Base-by-base conservation (phyloP, 345 rosid species). In the Leavenworthia alabamica region DNA sequence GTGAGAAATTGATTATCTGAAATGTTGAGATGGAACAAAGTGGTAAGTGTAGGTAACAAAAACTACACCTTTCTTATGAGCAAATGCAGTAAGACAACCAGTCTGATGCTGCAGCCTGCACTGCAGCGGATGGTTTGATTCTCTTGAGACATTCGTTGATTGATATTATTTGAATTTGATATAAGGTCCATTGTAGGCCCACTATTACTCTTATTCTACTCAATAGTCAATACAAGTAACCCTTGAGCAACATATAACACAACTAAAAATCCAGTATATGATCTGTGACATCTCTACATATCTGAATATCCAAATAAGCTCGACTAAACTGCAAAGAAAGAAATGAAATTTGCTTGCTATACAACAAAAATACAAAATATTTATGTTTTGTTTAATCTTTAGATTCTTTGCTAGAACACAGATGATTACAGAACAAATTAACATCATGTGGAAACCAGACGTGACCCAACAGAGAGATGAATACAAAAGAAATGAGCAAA, bases 1-100 rank as follows among this genome's bases (percentile, higher is more conserved):
- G 6, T 11, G 6, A 9, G 14, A 35, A 12, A 1, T 35, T 4
- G 14, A 11, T n/a, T 1, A 36, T 12, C n/a, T 12, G 39, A 51
- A 19, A 15, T 12, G 45, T 8, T 26, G 27, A 22, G n/a, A 43
- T 8, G 3, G 24, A 43, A 4, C 2, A 45, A 11, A 45, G 13
- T 20, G 27, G 12, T 23, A 22, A 45, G 15, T 11, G 15, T 5
- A 24, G 78, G 12, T 85, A 89, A 97, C 88, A 93, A 64, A 77
- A 89, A 86, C 17, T n/a, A n/a, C n/a, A n/a, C 98, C 97, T 79
- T 86, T 90, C 75, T 92, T 97, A 71, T 86, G 96, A 47, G 99
- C 97, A 73, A 92, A 92, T 60, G 97, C 91, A 42, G 96, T 86
- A 55, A 93, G 81, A 75, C 95, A 87, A 72, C 88, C 81, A 17